Evolutionary conservation across 768 basidiomycete genomes (phyloP).

Genomic region (Suillus occidentalis): DNA sequence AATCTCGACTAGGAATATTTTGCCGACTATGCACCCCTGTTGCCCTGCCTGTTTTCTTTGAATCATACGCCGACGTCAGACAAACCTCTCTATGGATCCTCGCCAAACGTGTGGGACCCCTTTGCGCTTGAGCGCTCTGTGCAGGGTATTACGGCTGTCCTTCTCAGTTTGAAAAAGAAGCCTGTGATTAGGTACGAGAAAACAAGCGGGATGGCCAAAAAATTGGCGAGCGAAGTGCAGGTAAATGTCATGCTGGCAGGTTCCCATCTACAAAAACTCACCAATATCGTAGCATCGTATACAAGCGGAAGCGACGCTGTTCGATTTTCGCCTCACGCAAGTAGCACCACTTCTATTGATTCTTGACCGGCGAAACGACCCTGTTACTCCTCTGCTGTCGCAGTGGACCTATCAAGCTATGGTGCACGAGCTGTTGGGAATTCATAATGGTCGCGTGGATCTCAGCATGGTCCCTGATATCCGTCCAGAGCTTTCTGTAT

Average conservation of each 20-base stretch:
- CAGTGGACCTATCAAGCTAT: conserved; percentile 99
- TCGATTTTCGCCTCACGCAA: conserved; percentile 90
- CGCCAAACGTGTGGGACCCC: conserved; percentile 71
- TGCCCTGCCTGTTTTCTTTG: conserved; percentile 85
- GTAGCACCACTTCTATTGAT: conserved; percentile 88
- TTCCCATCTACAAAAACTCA: neutral
- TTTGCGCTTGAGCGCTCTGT: conserved; percentile 75
- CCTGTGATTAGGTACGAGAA: conserved; percentile 92
- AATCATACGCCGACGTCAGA: conserved; percentile 66
- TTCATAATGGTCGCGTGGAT: conserved; percentile 92
- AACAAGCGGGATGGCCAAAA: conserved; percentile 91
- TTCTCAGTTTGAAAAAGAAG: conserved; percentile 95
- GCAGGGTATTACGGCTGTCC: conserved; percentile 78
- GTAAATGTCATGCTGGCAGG: conserved; percentile 39
- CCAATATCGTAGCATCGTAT: conserved; percentile 62
- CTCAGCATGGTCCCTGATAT: conserved; percentile 83
- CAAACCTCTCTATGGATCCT: conserved; percentile 70
- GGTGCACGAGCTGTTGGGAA: conserved; percentile 95
- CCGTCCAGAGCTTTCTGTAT: conserved; percentile 77
- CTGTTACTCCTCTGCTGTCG: conserved; percentile 91
- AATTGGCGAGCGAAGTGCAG: conserved; percentile 83
- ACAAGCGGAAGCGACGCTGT: conserved; percentile 77
- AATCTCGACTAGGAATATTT: conserved; percentile 78
- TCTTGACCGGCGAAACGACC: conserved; percentile 94
- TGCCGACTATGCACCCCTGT: conserved; percentile 89